A percentile compares a stretch with the other conserved stretches of the same genome.
Evolutionary conservation across 805 yeast species (phyloP).

Genomic region (Hermanozyma aechmeae): DNA sequence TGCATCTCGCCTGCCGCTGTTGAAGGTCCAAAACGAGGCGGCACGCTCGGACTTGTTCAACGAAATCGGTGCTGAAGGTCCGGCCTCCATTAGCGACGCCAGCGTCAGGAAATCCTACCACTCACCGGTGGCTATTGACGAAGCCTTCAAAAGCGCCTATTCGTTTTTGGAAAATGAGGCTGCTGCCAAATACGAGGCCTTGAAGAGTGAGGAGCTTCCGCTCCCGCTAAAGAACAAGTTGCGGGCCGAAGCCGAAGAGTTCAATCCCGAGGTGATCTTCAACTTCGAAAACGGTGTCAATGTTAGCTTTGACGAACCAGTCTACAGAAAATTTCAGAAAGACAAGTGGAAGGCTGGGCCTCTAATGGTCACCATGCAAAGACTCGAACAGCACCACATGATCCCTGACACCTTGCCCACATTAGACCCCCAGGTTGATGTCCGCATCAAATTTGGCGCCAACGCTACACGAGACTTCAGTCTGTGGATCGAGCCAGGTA

Average conservation of each 20-base stretch:
- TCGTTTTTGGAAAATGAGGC: conserved; percentile 46
- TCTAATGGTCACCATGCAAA: conserved; percentile 79
- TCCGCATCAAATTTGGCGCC: conserved; percentile 67
- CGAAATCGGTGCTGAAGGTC: too few relatives aligned
- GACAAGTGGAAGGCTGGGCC: conserved; percentile 65
- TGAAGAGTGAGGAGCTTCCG: conserved; percentile 6
- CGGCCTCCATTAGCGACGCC: too few relatives aligned
- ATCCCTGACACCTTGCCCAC: conserved; percentile 95
- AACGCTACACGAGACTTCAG: conserved; percentile 43
- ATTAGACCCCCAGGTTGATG: conserved; percentile 68
- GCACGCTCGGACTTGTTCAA: too few relatives aligned
- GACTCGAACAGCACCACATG: conserved; percentile 74
- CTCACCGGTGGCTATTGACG: conserved; percentile 62
- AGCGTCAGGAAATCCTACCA: too few relatives aligned
- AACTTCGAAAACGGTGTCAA: conserved; percentile 35
- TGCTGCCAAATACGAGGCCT: conserved; percentile 25
- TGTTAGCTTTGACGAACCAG: conserved; percentile 65
- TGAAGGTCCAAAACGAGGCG: too few relatives aligned
- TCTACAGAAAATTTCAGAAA: conserved; percentile 62
- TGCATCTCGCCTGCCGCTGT: too few relatives aligned
- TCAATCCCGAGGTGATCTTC: conserved; percentile 80
- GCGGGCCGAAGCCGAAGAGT: conserved; percentile 52
- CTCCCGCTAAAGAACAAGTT: conserved; percentile 18
- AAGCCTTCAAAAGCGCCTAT: conserved; percentile 64
- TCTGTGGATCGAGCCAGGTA: conserved; percentile 76